Evolutionary conservation across 2,329 filamentous ascomycete genomes (phyloP).

Genomic region (Aspergillus vadensis): DNA sequence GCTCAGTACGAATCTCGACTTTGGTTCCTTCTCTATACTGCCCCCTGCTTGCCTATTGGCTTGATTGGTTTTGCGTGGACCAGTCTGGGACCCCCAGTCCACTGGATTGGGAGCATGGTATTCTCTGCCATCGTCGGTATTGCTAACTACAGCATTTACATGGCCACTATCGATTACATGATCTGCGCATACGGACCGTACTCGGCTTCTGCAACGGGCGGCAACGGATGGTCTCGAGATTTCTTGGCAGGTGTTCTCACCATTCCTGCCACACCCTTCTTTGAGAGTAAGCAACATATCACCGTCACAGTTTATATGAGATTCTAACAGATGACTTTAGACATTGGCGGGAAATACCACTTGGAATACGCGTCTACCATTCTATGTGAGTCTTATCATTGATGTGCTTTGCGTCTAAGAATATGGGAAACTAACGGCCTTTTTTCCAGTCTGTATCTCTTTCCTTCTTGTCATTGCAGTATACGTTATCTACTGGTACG

Average conservation of each 20-base stretch:
- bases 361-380: conserved; percentile 66
- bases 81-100: conserved; percentile 56
- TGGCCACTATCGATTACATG: conserved; percentile 69
- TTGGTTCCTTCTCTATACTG: conserved; percentile 62
- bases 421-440: background rate
- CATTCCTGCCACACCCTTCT: conserved; percentile 59
- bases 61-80: conserved; percentile 66
- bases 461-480: conserved; percentile 64
- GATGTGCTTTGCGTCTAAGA: background rate
- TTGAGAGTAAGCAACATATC: conserved; percentile 35
- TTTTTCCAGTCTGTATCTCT: conserved; percentile 55
- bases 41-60: conserved; percentile 61
- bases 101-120: conserved; percentile 65
- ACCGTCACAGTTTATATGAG: background rate
- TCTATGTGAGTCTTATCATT: conserved; percentile 47
- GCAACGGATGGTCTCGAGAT: conserved; percentile 67
- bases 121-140: conserved; percentile 63
- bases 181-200: conserved; percentile 68
- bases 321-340: conserved; percentile 24
- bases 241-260: conserved; percentile 66
- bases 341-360: conserved; percentile 58
- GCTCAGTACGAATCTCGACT: conserved; percentile 69
- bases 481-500: conserved; percentile 68
- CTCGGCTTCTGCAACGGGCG: conserved; percentile 66
- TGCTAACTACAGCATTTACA: conserved; percentile 65